Evolutionary conservation across 129 eudicot genomes (phyloP).

Genomic region (carrot (Daucus carota)): DH1_v3.0 NC_030383.2:13253501-13254000

Average conservation of each 20-base stretch:
- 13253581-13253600: conserved; percentile 60
- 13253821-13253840: conserved; percentile 31
- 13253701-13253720: conserved; percentile 29
- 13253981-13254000: conserved; percentile 18
- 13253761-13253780: conserved; percentile 21
- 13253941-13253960: conserved; percentile 17
- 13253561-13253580: conserved; percentile 38
- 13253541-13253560: conserved; percentile 14
- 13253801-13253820: conserved; percentile 22
- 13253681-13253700: conserved; percentile 23
- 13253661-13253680: conserved; percentile 34
- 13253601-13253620: conserved; percentile 28
- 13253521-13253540: conserved; percentile 31
- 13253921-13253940: conserved; percentile 9
- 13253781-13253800: conserved; percentile 54
- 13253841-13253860: conserved; percentile 44
- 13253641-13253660: conserved; percentile 40
- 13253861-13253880: conserved; percentile 24
- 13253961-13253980: conserved; percentile 22
- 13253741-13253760: conserved; percentile 33
- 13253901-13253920: conserved; percentile 33
- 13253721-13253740: conserved; percentile 13
- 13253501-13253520: conserved; percentile 34
- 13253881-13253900: conserved; percentile 40
- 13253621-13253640: conserved; percentile 49